phyloP scores from a whole-genome alignment of 768 basidiomycete species.

The Auriculariales sp. region DNA sequence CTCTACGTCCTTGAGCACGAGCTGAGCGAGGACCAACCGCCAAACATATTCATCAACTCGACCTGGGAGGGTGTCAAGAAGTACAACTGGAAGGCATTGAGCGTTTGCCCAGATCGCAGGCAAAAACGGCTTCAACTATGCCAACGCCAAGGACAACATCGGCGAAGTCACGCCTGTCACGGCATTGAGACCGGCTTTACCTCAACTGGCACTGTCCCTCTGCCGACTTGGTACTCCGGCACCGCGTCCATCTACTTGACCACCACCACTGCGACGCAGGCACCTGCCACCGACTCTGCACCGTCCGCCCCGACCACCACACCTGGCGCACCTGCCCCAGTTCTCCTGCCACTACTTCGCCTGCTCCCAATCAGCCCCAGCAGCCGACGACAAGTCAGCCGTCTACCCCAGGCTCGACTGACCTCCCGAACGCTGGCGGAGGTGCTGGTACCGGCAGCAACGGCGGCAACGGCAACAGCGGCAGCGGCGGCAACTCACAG shows the following conservation, averaged over 20 bases:
- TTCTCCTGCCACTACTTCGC: neutral
- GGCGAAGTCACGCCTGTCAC: neutral
- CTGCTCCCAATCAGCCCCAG: no score
- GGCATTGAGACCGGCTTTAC: neutral
- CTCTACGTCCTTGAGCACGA: slow-evolving; percentile 82
- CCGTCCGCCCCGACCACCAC: no score
- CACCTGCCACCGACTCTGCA: neutral
- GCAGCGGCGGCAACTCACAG: no score
- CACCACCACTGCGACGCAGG: neutral
- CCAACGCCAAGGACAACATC: slow-evolving; percentile 14
- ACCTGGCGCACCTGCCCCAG: no score
- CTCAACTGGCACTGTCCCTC: neutral
- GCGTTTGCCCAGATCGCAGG: slow-evolving; percentile 27
- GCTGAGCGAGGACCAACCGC: slow-evolving; percentile 42
- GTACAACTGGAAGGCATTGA: slow-evolving; percentile 58
- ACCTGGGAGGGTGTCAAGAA: slow-evolving; percentile 42
- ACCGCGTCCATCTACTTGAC: neutral
- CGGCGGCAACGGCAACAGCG: neutral
- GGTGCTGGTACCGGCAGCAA: neutral
- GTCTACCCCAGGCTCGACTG: no score
- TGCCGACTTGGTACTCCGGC: neutral
- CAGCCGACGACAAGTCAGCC: no score
- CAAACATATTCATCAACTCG: slow-evolving; percentile 45
- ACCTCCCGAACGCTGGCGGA: no score
- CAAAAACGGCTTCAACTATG: neutral